These are phyloP conservation scores for Ogataea henricii DNA, from an alignment of 805 yeast genomes.

Conservation along the genomic window DNA sequence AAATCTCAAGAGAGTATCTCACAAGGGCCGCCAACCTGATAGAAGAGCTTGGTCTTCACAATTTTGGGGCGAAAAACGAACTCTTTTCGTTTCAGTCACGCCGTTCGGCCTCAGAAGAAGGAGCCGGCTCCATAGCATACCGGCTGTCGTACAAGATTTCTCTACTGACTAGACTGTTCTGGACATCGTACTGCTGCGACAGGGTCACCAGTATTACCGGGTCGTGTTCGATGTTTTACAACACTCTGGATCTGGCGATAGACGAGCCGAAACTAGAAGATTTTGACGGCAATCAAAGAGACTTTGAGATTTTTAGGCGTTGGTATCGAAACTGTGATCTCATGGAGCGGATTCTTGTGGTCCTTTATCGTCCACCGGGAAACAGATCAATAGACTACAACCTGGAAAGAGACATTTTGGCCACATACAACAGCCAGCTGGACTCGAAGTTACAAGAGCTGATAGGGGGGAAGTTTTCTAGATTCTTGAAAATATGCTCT, in stretches of 20 bases:
- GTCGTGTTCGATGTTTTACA: conserved; percentile 31
- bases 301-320: conserved; percentile 27
- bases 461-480: conserved; percentile 18
- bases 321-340: conserved; percentile 29
- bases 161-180: conserved; percentile 30
- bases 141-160: conserved; percentile 25
- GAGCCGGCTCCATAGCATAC: conserved; percentile 13
- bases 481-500: conserved; percentile 22
- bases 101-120: neutral
- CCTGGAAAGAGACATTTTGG: conserved; percentile 28
- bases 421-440: conserved; percentile 11
- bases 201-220: conserved; percentile 32
- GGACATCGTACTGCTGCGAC: conserved; percentile 35
- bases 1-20: conserved; percentile 27
- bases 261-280: conserved; percentile 28
- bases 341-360: conserved; percentile 29
- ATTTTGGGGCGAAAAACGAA: conserved; percentile 28
- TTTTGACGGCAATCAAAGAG: conserved; percentile 29
- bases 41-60: conserved; percentile 33
- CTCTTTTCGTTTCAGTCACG: conserved; percentile 4
- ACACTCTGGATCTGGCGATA: conserved; percentile 29
- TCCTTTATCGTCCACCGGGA: conserved; percentile 33
- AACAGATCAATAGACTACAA: conserved; percentile 26
- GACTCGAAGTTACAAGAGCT: neutral
- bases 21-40: conserved; percentile 30